A percentile compares a stretch with the other conserved stretches of the same genome.
Evolutionary conservation across 495 filamentous ascomycete species (phyloP).

Genomic region (Gamarada debralockiae): DNA sequence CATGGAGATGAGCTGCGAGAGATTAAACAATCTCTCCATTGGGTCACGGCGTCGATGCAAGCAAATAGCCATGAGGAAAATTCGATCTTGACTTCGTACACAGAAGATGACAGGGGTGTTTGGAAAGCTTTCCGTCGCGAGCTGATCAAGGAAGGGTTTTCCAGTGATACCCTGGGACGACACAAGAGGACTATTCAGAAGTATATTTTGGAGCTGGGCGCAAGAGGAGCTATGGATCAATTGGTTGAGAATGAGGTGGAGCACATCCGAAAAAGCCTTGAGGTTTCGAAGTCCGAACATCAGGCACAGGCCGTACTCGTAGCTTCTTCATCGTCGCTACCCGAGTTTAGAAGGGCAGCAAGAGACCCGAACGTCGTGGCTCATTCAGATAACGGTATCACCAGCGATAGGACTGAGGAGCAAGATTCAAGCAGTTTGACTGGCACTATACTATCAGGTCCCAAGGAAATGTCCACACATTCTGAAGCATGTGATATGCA

Average conservation of each 20-base stretch:
- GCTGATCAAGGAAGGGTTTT: constrained; percentile 8
- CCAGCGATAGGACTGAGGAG: too few relatives aligned
- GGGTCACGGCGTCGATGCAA: constrained; percentile 10
- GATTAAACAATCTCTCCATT: constrained; percentile 9
- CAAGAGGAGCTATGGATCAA: constrained; percentile 13
- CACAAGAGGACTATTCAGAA: constrained; percentile 11
- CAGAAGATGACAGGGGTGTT: constrained; percentile 3
- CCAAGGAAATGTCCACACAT: too few relatives aligned
- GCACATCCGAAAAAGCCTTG: too few relatives aligned
- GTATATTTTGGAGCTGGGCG: constrained; percentile 14
- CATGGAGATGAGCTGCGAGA: constrained; percentile 7
- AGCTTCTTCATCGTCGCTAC: too few relatives aligned
- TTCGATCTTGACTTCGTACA: constrained; percentile 4
- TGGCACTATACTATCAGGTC: too few relatives aligned
- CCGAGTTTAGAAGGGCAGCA: too few relatives aligned
- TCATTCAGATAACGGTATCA: too few relatives aligned
- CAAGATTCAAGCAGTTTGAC: too few relatives aligned
- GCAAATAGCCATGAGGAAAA: constrained; percentile 3
- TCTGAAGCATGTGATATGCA: too few relatives aligned
- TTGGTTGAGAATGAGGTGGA: neutral
- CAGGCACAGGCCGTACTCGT: too few relatives aligned
- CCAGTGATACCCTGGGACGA: neutral
- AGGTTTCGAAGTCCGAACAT: too few relatives aligned
- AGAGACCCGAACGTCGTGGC: too few relatives aligned
- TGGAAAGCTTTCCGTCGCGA: constrained; percentile 15